Base-by-base conservation (phyloP, 495 filamentous ascomycete genomes). In the Daldinia loculata region DNA sequence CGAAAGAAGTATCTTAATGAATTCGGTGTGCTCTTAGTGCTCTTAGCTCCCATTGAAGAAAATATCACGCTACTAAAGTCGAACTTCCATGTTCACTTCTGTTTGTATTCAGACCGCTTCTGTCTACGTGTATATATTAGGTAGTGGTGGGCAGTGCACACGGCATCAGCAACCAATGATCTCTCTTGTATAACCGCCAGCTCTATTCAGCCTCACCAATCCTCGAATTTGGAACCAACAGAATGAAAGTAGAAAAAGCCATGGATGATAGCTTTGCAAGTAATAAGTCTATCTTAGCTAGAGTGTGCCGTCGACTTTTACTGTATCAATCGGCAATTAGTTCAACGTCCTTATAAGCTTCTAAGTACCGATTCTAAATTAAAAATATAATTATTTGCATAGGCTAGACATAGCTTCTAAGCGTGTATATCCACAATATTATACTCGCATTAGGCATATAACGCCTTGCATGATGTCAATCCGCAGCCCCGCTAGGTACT, bases 101-200 rank as follows among this genome's bases (percentile, higher is more conserved):
- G 9, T 5, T 39, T 39, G 38, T n/a, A 39, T 39, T 41, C 7
- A 17, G 15, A 41, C n/a, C 39, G 39, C 39, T 36, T 36, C 15
- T 41, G 39, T 17, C 39, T 17, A 51, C 45, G 45, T 51, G 22
- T 51, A 26, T 24, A 36, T 3, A 14, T 11, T 22, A 14, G 15
- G 27, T 34, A 12, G 17, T 48, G 43, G 43, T 48, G 34, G 53
- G 26, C 38, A 24, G 51, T 56, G n/a, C 6, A 8, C 12, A 48
- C n/a, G 2, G 1, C 4, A 24, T 56, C 56, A 52, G 55, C 56
- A 66, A 56, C 68, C 68, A 70, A 70, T 70, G 5, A 57, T 39
- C 15, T 32, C 50, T n/a, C 50, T 61, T 6, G 29, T 11, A 34
- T 43, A 58, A 15, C 51, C 51, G 39, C 39, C 34, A 55, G 36